Evolutionary conservation across 495 filamentous ascomycete species (phyloP), one percentile per base, ranked within the genome.

Genomic region (Aspergillus ostianus): DNA sequence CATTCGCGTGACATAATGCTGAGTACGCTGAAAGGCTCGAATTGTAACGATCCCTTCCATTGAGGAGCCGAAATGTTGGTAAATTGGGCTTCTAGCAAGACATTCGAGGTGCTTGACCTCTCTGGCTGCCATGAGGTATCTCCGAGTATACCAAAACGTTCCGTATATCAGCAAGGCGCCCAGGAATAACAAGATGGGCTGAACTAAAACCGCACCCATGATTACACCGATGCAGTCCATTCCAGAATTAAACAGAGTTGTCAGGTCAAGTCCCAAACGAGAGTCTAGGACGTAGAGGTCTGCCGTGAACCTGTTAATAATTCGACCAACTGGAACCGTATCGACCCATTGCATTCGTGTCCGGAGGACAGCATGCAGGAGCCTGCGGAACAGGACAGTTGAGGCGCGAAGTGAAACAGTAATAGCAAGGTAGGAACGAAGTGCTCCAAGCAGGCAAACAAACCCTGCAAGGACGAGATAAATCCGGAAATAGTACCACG

Each of bases 331-430:
- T 3, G 89, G 89, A 0, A 89, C 85, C 3, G 87, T 90, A 67
- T 92, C 88, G 20, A 90, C 77, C 88, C 88, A 91, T 50, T 85
- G 73, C 17, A 87, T 70, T 1, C 85, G 87, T 29, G 87, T 78
- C 9, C 85, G 82, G 3, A 91, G 77, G 27, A 91, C 77, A 3
- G 77, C 76, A 59, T 78, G 84, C 55, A 83, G 82, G 20, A 89
- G 68, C 48, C 80, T 78, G 18, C 79, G 77, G 54, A 89, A 90
- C 5, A 90, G 73, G 44, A 64, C 65, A 44, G 81, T 74, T 3
- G 84, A 86, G 27, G 85, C 87, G 23, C 65, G 73, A 49, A 90
- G 48, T 6, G 85, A 85, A 21, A 78, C 79, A 9, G 67, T 12
- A 60, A 82, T 87, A 13, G 84, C 64, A 59, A 80, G 79, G 47